Conservation (phyloP, 345 rosid species). For the Gossypium sturtianum region DNA sequence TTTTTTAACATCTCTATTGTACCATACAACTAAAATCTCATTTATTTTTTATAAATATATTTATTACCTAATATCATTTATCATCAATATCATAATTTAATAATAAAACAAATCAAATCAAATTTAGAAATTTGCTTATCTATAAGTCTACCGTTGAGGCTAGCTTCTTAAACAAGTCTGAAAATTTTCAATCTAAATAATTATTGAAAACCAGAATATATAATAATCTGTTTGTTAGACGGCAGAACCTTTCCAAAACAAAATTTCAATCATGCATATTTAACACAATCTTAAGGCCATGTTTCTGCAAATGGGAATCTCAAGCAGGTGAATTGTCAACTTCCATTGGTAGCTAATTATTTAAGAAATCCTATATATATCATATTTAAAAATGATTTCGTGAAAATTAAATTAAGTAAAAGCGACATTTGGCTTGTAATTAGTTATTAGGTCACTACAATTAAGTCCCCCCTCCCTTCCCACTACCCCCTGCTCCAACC, state of each 20-base stretch:
- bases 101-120: not conserved
- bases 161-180: not conserved
- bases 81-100: too few species aligned
- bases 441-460: slow-evolving; percentile 59
- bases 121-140: not conserved
- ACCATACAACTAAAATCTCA: too few species aligned
- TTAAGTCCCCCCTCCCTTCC: slow-evolving; percentile 12
- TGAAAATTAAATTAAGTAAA: slow-evolving; percentile 45
- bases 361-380: not conserved
- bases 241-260: not conserved
- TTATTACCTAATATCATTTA: too few species aligned
- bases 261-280: not conserved
- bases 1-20: too few species aligned
- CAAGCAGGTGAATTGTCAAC: slow-evolving; percentile 3
- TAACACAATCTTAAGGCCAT: not conserved
- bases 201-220: not conserved
- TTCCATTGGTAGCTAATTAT: slow-evolving; percentile 3
- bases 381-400: slow-evolving; percentile 21
- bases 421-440: slow-evolving; percentile 72
- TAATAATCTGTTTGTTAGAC: not conserved
- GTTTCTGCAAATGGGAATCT: not conserved
- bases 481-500: slow-evolving; percentile 27
- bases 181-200: not conserved
- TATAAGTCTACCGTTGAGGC: not conserved
- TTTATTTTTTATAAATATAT: too few species aligned